phyloP scores from a whole-genome alignment of 2,329 filamentous ascomycete genomes.

The Magnaporthiopsis incrustans region DNA sequence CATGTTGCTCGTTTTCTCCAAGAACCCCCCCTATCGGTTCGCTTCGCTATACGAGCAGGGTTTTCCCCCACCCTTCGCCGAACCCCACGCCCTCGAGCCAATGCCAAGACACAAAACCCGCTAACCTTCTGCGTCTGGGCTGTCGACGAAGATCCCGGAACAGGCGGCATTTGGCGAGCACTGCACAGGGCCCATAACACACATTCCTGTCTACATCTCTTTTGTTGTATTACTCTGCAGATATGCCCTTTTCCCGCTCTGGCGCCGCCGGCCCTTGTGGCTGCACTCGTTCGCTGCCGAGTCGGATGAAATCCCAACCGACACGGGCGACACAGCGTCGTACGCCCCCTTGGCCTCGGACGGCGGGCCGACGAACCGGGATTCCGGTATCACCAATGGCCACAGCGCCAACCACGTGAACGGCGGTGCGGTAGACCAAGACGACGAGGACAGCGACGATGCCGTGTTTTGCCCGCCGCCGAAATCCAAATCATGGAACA shows the following conservation, averaged over 20 bases:
- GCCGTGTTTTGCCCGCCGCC: constrained; percentile 1
- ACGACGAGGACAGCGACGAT: neutral
- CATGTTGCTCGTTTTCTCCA: neutral
- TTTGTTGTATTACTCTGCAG: constrained; percentile 22
- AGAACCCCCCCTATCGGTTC: neutral
- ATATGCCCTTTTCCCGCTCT: constrained; percentile 22
- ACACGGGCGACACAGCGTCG: neutral
- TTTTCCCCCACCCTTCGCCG: neutral
- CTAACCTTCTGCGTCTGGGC: neutral
- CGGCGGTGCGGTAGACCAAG: neutral
- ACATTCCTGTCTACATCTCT: constrained; percentile 23
- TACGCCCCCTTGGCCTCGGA: neutral
- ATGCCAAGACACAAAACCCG: neutral
- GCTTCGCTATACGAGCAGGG: neutral
- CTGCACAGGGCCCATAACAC: constrained; percentile 23
- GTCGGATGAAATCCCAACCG: constrained; percentile 9
- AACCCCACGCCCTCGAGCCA: neutral
- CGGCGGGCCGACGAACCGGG: neutral
- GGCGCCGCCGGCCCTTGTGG: constrained; percentile 25
- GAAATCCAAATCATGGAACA: constrained; percentile 10
- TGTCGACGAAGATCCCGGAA: constrained; percentile 21
- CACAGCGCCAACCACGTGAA: constrained; percentile 7
- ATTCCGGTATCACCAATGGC: neutral
- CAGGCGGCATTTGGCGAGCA: constrained; percentile 21
- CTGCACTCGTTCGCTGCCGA: constrained; percentile 26